Evolutionary conservation across 2,329 filamentous ascomycete genomes (phyloP).

Genomic region (Bipolaris sorokiniana): DNA sequence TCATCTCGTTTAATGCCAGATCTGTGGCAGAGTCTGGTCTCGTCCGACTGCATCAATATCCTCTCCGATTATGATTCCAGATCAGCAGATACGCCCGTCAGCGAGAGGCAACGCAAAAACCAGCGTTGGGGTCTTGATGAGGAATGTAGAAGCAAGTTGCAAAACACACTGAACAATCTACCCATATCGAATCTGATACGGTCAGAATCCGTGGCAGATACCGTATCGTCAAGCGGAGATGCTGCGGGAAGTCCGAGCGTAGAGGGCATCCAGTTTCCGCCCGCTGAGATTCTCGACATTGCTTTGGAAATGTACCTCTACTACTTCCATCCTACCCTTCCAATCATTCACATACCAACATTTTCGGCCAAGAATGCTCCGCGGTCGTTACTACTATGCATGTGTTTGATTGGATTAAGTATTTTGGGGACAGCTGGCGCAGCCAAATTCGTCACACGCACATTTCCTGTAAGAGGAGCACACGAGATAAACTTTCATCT

Average conservation of each 20-base stretch:
- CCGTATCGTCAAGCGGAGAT: slow-evolving; percentile 42
- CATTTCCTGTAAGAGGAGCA: slow-evolving; percentile 48
- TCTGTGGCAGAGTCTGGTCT: slow-evolving; percentile 44
- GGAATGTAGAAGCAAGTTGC: slow-evolving; percentile 51
- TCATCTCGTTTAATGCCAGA: slow-evolving; percentile 43
- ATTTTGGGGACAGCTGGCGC: slow-evolving; percentile 60
- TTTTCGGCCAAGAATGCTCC: slow-evolving; percentile 58
- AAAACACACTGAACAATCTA: slow-evolving; percentile 38
- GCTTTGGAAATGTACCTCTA: slow-evolving; percentile 61
- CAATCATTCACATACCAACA: slow-evolving; percentile 61
- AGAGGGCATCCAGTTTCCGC: slow-evolving; percentile 51
- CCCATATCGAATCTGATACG: slow-evolving; percentile 27
- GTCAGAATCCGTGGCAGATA: slow-evolving; percentile 39
- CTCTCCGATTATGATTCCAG: slow-evolving; percentile 42
- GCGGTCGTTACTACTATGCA: slow-evolving; percentile 56
- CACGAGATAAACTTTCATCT: background rate
- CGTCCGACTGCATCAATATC: slow-evolving; percentile 43
- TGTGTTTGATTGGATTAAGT: slow-evolving; percentile 61
- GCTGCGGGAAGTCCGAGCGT: slow-evolving; percentile 34
- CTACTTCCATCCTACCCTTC: slow-evolving; percentile 60
- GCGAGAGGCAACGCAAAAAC: slow-evolving; percentile 39
- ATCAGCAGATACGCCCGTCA: slow-evolving; percentile 31
- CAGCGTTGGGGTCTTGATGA: slow-evolving; percentile 48
- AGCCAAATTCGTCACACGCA: slow-evolving; percentile 56
- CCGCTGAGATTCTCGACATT: slow-evolving; percentile 61